These are phyloP conservation scores for Aspergillus pseudoglaucus DNA, from an alignment of 2,329 filamentous ascomycete species.

Conservation along the genomic window DNA sequence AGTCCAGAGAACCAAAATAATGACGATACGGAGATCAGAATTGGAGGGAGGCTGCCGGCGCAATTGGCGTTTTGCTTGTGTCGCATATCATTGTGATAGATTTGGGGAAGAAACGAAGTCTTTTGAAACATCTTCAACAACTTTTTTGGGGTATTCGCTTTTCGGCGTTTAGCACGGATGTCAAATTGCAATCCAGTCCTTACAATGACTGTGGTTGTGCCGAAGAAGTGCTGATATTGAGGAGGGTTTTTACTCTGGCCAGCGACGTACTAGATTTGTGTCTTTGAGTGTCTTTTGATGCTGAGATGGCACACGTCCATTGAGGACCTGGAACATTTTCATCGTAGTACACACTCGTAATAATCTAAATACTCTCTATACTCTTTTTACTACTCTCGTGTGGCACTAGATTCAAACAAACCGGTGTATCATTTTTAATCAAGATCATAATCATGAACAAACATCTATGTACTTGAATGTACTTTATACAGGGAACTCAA, in stretches of 20 bases:
- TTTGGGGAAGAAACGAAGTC: not conserved
- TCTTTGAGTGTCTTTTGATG: conserved; percentile 21
- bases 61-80: conserved; percentile 15
- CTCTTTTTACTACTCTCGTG: no score
- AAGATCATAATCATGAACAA: no score
- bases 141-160: no score
- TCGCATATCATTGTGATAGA: not conserved
- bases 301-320: conserved; percentile 38
- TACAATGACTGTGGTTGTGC: conserved; percentile 85
- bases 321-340: conserved; percentile 38
- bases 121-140: not conserved
- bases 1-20: conserved; percentile 6
- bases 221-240: conserved; percentile 94
- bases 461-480: not conserved
- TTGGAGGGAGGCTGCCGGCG: conserved; percentile 17
- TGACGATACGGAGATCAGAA: conserved; percentile 7
- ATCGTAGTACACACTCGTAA: not conserved
- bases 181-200: conserved; percentile 94
- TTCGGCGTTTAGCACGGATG: conserved; percentile 71
- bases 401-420: no score
- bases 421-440: no score
- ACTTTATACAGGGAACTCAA: no score
- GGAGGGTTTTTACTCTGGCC: conserved; percentile 17
- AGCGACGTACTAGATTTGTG: conserved; percentile 41
- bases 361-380: no score